Evolutionary conservation across 495 filamentous ascomycete species (phyloP).

Genomic region (Neohortaea acidophila): DNA sequence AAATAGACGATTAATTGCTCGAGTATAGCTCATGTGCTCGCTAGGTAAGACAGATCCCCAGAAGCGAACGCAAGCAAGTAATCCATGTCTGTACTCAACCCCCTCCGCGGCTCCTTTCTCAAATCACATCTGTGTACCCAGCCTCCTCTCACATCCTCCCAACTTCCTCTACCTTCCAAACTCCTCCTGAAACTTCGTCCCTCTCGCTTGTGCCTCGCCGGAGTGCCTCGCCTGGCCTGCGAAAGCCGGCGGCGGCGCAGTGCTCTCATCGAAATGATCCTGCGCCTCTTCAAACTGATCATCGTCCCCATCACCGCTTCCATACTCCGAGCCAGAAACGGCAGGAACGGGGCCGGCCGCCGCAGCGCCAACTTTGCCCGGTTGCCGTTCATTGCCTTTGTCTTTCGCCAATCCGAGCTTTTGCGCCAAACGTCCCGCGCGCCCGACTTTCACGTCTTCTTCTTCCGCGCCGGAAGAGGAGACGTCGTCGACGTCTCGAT

Average conservation of each 20-base stretch:
- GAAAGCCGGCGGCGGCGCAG: slow-evolving; percentile 19
- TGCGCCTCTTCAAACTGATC: slow-evolving; percentile 20
- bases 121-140: neutral
- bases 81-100: too few relatives aligned
- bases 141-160: neutral
- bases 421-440: slow-evolving; percentile 1
- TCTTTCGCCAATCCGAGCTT: slow-evolving; percentile 5
- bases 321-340: neutral
- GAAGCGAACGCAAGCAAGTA: too few relatives aligned
- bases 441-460: slow-evolving; percentile 12
- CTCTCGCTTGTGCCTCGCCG: slow-evolving; percentile 15
- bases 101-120: too few relatives aligned
- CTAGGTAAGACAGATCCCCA: too few relatives aligned
- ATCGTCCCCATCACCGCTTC: slow-evolving; percentile 5
- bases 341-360: neutral
- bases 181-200: slow-evolving; percentile 20
- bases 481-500: slow-evolving; percentile 3
- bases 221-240: slow-evolving; percentile 12
- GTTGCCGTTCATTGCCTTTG: slow-evolving; percentile 2
- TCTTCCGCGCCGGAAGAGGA: slow-evolving; percentile 14
- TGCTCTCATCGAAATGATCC: slow-evolving; percentile 19
- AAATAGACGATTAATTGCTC: too few relatives aligned
- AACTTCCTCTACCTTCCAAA: slow-evolving; percentile 8
- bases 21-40: too few relatives aligned
- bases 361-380: neutral